Evolutionary conservation across 352 stramenopile genomes (phyloP).

Genomic region (Globisporangium abappressorium): DNA sequence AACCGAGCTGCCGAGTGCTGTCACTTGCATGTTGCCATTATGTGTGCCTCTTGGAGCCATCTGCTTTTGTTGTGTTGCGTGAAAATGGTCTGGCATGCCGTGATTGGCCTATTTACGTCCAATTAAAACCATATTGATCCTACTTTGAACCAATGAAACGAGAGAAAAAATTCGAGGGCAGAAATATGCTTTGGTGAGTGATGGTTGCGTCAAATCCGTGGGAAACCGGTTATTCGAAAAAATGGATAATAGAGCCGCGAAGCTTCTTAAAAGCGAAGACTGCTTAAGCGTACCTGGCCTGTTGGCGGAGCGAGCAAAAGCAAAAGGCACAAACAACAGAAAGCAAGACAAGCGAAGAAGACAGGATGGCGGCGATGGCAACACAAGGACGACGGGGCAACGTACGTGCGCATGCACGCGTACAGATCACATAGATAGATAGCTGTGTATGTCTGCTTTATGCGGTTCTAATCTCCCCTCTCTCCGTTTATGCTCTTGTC

Average conservation of each 20-base stretch:
- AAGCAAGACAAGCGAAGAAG: too few relatives aligned
- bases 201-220: not conserved
- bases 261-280: too few relatives aligned
- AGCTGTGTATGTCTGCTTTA: not conserved
- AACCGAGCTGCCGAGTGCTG: not conserved
- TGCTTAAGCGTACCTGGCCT: too few relatives aligned
- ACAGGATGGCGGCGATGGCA: not conserved
- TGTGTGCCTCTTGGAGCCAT: not conserved
- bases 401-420: not conserved
- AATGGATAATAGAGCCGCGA: too few relatives aligned
- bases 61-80: not conserved
- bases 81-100: not conserved
- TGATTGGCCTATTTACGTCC: not conserved
- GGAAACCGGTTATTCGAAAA: too few relatives aligned
- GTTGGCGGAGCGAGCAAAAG: too few relatives aligned
- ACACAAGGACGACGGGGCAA: constrained; percentile 8
- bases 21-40: not conserved
- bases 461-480: too few relatives aligned
- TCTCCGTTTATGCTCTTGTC: not conserved
- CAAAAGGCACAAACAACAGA: too few relatives aligned
- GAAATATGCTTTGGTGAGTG: not conserved
- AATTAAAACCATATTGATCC: not conserved
- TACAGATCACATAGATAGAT: not conserved
- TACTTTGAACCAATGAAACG: not conserved
- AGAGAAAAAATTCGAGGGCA: not conserved